Evolutionary conservation across 2,329 filamentous ascomycete species (phyloP), one percentile per base, ranked within the genome.

Genomic region (Teratosphaeria pseudoeucalypti): DNA sequence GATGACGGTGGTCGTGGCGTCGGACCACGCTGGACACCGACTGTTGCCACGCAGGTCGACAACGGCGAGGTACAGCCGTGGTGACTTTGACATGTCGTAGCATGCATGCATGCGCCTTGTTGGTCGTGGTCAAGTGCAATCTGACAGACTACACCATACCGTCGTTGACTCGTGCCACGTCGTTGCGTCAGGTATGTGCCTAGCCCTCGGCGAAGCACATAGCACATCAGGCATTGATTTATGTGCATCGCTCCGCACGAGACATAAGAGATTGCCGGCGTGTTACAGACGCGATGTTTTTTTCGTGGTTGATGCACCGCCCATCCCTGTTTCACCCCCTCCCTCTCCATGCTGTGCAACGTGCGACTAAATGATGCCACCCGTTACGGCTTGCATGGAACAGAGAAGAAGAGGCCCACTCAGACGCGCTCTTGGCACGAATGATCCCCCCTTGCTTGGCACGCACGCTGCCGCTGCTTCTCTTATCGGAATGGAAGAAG

Each of bases 271-370:
- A 54, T 34, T 37, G 32, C 43, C 16, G 43, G 14, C 7, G 29
- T 54, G 52, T 32, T 23, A 26, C 32, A 54, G 12, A 54, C 32
- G 14, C 23, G 16, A 32, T 19, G 52, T 23, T 23, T 2, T 23
- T 54, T 54, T 29, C 52, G 52, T 32, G 52, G 16, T 32, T 3
- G 27, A 34, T 39, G 52, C 47, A 56, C 56, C 56, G 54, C 2
- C 56, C 55, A 62, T 53, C 55, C 61, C 58, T 58, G 58, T 60
- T 59, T 62, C 62, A 59, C 23, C 23, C 2, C 1, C 23, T 23
- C 23, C 57, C 60, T 57, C 58, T 61, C 58, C 34, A 27, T 56
- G 61, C 52, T 62, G 63, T 65, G 61, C 57, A 6, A 65, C 63
- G 27, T 60, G 43, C 39, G 52, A 6, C 57, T 58, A 23, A 23